Evolutionary conservation across 352 stramenopile genomes (phyloP).

Genomic region (Phytophthora sansomeana): DNA sequence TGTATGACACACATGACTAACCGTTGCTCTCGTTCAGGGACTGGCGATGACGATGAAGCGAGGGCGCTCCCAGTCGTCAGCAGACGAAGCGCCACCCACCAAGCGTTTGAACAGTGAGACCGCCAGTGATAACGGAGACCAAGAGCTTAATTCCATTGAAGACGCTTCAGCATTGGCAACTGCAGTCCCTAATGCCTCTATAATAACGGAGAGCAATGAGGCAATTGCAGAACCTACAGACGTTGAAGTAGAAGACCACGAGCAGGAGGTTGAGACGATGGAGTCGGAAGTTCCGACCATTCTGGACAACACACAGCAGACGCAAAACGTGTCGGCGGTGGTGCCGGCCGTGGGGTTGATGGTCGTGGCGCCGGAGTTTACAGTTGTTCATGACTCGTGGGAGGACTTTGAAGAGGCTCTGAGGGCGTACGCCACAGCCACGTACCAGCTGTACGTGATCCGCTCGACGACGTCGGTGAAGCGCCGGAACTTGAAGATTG

Average conservation of each 20-base stretch:
- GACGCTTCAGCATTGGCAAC: neutral
- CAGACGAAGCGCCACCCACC: conserved; percentile 4
- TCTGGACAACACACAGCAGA: no score
- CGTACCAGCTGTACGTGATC: conserved; percentile 81
- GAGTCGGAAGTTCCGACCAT: no score
- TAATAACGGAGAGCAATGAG: neutral
- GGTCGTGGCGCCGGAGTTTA: conserved; percentile 57
- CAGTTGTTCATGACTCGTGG: conserved; percentile 66
- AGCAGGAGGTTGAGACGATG: no score
- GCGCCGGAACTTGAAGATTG: conserved; percentile 75
- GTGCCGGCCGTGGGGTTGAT: conserved; percentile 16
- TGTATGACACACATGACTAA: conserved; percentile 6
- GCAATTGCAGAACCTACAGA: conserved; percentile 9
- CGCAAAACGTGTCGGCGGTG: conserved; percentile 1
- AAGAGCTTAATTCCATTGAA: neutral
- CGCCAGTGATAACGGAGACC: conserved; percentile 16
- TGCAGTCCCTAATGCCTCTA: neutral
- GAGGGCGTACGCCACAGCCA: conserved; percentile 63
- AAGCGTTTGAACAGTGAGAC: conserved; percentile 30
- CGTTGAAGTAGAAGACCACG: neutral
- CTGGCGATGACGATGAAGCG: conserved; percentile 30
- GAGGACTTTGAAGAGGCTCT: conserved; percentile 68
- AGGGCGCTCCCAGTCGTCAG: conserved; percentile 25
- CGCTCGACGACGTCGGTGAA: conserved; percentile 81
- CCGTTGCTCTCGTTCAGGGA: neutral